These are phyloP conservation scores for Teratosphaeria pseudoeucalypti DNA, from an alignment of 2,329 filamentous ascomycete species.

Conservation along the genomic window DNA sequence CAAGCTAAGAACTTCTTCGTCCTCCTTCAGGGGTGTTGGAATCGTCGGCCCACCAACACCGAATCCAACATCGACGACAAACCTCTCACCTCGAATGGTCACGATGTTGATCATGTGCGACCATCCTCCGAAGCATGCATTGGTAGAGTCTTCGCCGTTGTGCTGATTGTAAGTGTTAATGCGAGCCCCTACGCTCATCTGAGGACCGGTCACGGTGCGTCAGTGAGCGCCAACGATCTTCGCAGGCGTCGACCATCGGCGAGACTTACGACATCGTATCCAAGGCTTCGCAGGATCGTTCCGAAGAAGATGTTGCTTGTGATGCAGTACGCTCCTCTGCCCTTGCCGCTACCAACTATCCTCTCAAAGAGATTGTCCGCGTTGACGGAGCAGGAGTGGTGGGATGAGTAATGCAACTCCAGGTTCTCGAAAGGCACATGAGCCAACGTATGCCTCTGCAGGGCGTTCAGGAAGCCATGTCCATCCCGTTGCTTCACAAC, in stretches of 20 bases:
- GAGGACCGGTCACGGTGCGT: neutral
- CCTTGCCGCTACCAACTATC: slow-evolving; percentile 30
- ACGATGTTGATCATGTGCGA: slow-evolving; percentile 35
- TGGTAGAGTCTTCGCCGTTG: neutral
- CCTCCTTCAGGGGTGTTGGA: slow-evolving; percentile 46
- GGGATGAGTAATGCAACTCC: slow-evolving; percentile 43
- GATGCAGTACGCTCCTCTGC: slow-evolving; percentile 51
- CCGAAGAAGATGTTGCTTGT: slow-evolving; percentile 46
- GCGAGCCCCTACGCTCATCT: slow-evolving; percentile 24
- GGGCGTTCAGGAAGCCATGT: slow-evolving; percentile 11
- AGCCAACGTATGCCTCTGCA: slow-evolving; percentile 25
- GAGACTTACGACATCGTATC: slow-evolving; percentile 30
- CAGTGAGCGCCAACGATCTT: neutral
- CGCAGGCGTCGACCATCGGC: slow-evolving; percentile 1
- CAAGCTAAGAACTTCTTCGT: slow-evolving; percentile 3
- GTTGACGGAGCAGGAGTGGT: slow-evolving; percentile 40
- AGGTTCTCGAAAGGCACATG: slow-evolving; percentile 48
- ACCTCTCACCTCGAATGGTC: slow-evolving; percentile 39
- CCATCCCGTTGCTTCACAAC: slow-evolving; percentile 5
- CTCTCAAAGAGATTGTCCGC: slow-evolving; percentile 43
- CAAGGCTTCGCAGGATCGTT: slow-evolving; percentile 41
- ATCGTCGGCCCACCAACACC: slow-evolving; percentile 50
- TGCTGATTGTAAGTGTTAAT: slow-evolving; percentile 19
- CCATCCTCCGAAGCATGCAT: slow-evolving; percentile 15
- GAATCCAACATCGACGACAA: slow-evolving; percentile 54